Conservation (phyloP, 768 basidiomycete species). For the Pilatotrama ljubarskyi region DNA sequence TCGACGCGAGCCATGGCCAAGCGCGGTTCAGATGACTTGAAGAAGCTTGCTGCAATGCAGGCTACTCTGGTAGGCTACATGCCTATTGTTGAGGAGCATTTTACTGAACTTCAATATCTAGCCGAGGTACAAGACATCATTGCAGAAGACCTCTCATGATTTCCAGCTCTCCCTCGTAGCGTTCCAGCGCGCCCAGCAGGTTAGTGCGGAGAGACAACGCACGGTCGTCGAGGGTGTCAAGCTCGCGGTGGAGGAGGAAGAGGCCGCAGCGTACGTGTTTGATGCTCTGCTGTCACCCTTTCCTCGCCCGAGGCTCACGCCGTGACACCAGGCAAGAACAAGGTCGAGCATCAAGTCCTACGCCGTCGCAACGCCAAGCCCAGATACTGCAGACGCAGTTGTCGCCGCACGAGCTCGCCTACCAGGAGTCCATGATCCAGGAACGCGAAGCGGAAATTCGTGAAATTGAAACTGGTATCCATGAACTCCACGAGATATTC, state of each 20-base stretch:
- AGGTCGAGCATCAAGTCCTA: conserved; percentile 33
- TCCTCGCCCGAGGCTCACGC: not conserved
- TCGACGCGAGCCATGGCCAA: conserved; percentile 94
- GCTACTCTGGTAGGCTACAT: conserved; percentile 49
- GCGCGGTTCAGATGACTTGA: conserved; percentile 89
- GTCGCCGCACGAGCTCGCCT: conserved; percentile 91
- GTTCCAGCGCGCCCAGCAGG: conserved; percentile 89
- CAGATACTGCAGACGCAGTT: conserved; percentile 70
- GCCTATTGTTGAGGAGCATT: not conserved
- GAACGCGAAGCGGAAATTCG: conserved; percentile 94
- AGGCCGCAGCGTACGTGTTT: conserved; percentile 33
- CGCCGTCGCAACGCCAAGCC: conserved; percentile 65
- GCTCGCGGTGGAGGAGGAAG: conserved; percentile 77
- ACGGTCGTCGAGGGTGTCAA: conserved; percentile 87
- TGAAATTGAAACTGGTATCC: conserved; percentile 96
- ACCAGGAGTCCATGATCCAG: conserved; percentile 92
- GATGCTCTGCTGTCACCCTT: not conserved
- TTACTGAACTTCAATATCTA: conserved; percentile 29
- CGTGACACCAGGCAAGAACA: conserved; percentile 17
- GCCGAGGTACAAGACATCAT: conserved; percentile 78
- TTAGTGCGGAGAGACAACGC: conserved; percentile 87
- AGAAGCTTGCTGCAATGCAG: conserved; percentile 78
- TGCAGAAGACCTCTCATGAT: conserved; percentile 93
- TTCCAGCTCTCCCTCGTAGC: conserved; percentile 86
- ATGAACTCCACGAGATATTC: conserved; percentile 96